Evolutionary conservation across 139 green algal genomes (phyloP), one percentile per base, ranked within the genome.

Genomic region (Prasinococcaceae sp.): DNA sequence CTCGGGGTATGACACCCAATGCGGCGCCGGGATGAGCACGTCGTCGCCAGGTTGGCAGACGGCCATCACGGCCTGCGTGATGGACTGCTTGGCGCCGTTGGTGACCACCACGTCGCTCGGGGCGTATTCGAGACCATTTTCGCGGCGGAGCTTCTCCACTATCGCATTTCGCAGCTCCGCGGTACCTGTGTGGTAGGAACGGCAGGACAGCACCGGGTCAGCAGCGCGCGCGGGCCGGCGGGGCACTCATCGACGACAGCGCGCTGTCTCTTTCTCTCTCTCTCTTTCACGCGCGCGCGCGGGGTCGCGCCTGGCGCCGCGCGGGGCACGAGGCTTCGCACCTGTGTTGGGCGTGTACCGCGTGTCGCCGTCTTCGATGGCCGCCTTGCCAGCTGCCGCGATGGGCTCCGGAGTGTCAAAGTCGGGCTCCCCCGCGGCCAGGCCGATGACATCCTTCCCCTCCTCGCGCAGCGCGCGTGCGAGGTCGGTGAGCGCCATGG

Each of bases 1-100:
- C 58, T 97, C 90, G 0, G 90, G 85, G 66, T 98, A 98, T 39
- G 66, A 85, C 48, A 93, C 81, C 90, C 90, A 98, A 68, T 88
- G 97, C 6, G 90, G 90, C 25, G 90, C 81, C 0, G 90, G 90
- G 40, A 98, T 89, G 55, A 75, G 57, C 42, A 80, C 79, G 62
- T 93, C 78, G 52, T 93, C 80, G 1, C 72, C 82, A 4, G 65
- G 53, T 6, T 38, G 44, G 46, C 70, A 83, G 2, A 49, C 60
- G 0, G 80, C 79, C 30, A 90, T 46, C 20, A 93, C 58, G 20
- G 65, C 74, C 61, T 96, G 88, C 80, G 79, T 90, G 52, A 94
- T 82, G 43, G 76, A 70, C 66, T 97, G 88, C 73, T 96, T 97
- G 50, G 88, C 88, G 25, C 88, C 90, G 64, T 96, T 96, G 59